These are phyloP conservation scores for Boletus insuetus DNA, from an alignment of 768 basidiomycete genomes.

Conservation along the genomic window DNA sequence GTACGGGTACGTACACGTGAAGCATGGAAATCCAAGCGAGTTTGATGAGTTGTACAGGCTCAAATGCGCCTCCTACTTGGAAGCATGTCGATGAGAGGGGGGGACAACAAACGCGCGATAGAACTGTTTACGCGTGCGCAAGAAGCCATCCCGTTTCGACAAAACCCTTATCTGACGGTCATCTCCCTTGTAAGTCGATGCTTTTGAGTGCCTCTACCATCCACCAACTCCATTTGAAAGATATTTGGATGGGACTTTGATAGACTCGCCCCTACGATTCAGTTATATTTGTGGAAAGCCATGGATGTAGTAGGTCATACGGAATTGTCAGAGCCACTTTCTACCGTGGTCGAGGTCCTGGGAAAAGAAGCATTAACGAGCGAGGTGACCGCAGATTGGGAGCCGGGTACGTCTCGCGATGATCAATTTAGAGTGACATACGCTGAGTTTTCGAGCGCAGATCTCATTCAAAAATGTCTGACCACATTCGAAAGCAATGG, in stretches of 20 bases:
- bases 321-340: background rate
- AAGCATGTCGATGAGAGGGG: background rate
- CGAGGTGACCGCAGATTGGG: too few relatives aligned
- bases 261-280: background rate
- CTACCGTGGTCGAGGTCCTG: too few relatives aligned
- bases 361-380: too few relatives aligned
- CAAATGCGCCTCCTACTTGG: background rate
- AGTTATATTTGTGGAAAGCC: too few relatives aligned
- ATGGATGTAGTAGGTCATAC: too few relatives aligned
- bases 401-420: too few relatives aligned
- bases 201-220: background rate
- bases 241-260: slow-evolving; percentile 17
- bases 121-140: background rate
- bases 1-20: too few relatives aligned
- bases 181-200: background rate
- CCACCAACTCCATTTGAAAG: background rate
- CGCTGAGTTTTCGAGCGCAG: too few relatives aligned
- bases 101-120: background rate
- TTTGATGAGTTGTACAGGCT: background rate
- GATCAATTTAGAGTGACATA: too few relatives aligned
- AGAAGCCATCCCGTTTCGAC: background rate
- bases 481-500: too few relatives aligned
- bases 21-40: too few relatives aligned
- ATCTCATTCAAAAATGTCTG: too few relatives aligned
- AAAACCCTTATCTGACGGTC: background rate